Evolutionary conservation across 345 rosid species (phyloP).

Genomic region (Barbarea vulgaris): DNA sequence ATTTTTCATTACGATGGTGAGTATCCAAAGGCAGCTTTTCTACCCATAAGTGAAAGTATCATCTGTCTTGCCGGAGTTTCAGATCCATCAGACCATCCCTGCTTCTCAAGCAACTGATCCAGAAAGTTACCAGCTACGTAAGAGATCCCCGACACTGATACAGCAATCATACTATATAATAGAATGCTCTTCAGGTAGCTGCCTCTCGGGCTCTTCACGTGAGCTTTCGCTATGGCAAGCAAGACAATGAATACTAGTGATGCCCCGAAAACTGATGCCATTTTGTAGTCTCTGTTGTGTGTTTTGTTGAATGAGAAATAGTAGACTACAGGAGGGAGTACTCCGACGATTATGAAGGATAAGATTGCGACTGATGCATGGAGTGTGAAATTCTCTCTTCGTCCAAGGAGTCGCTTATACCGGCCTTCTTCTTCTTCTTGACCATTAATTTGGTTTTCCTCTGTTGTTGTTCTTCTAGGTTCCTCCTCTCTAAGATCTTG

Average conservation of each 20-base stretch:
- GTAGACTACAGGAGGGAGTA: slow-evolving; percentile 62
- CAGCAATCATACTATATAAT: slow-evolving; percentile 48
- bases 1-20: slow-evolving; percentile 41
- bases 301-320: slow-evolving; percentile 59
- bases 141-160: slow-evolving; percentile 61
- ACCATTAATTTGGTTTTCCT: slow-evolving; percentile 3
- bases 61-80: slow-evolving; percentile 31
- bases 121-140: slow-evolving; percentile 62
- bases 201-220: slow-evolving; percentile 46
- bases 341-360: slow-evolving; percentile 61
- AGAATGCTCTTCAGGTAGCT: slow-evolving; percentile 54
- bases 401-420: slow-evolving; percentile 63
- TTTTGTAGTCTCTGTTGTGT: slow-evolving; percentile 58
- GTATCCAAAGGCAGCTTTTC: slow-evolving; percentile 31
- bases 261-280: slow-evolving; percentile 55
- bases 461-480: slow-evolving; percentile 43
- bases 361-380: slow-evolving; percentile 58
- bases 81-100: slow-evolving; percentile 54
- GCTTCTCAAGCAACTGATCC: slow-evolving; percentile 49
- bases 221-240: slow-evolving; percentile 73
- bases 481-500: slow-evolving; percentile 61
- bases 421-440: slow-evolving; percentile 54
- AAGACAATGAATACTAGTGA: slow-evolving; percentile 64
- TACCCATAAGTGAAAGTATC: slow-evolving; percentile 34
- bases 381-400: slow-evolving; percentile 48